Conservation (phyloP, 305 asterid genomes). For the Lippia alba region DNA sequence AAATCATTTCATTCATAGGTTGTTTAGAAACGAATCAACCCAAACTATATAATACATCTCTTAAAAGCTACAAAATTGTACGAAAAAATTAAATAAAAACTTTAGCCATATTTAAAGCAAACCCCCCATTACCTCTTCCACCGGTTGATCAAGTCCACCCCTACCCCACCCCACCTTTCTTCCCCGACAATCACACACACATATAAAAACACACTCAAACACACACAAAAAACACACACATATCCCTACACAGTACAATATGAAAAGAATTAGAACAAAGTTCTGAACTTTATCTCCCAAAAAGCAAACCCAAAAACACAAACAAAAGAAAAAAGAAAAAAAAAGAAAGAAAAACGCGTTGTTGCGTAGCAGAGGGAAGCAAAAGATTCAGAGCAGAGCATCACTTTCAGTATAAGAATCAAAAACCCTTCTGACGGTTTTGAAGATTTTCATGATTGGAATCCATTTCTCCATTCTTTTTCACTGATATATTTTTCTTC, state of each 20-base stretch:
- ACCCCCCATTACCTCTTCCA: constrained; percentile 23
- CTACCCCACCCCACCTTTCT: constrained; percentile 15
- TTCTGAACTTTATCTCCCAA: background rate
- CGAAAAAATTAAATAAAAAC: background rate
- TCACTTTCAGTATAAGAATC: constrained; percentile 34
- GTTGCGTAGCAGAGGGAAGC: constrained; percentile 24
- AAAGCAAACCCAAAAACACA: constrained; percentile 3
- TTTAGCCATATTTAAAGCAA: background rate
- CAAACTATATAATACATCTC: background rate
- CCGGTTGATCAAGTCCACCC: constrained; percentile 32
- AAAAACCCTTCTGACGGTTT: constrained; percentile 5
- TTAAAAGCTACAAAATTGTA: background rate
- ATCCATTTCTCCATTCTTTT: background rate
- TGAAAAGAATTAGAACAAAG: constrained; percentile 1
- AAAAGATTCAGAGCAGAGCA: constrained; percentile 11
- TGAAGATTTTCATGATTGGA: constrained; percentile 2
- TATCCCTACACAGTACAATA: background rate
- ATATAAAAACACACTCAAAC: background rate
- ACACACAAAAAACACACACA: background rate
- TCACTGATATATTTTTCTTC: background rate
- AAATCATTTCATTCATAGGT: background rate
- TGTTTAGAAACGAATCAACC: background rate
- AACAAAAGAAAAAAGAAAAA: too few relatives aligned
- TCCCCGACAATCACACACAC: background rate
- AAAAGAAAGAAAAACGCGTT: constrained; percentile 37